phyloP scores from a whole-genome alignment of 306 rosid genomes.

The Rubus idaeus region DNA sequence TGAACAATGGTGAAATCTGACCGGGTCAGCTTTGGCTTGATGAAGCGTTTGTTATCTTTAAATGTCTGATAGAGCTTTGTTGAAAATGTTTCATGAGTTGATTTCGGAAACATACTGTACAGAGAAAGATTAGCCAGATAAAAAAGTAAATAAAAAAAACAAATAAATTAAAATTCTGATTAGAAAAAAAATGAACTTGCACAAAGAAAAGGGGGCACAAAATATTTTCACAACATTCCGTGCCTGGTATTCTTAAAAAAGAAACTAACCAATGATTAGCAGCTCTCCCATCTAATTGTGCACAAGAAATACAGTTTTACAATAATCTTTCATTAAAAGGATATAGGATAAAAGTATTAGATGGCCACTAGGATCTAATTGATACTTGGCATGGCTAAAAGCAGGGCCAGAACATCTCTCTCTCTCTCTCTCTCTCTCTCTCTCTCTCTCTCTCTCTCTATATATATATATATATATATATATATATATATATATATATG shows the following conservation, averaged over 20 bases:
- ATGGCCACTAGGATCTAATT: neutral
- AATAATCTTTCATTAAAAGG: neutral
- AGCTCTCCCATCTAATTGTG: neutral
- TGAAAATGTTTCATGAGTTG: slow-evolving; percentile 87
- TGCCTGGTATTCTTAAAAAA: neutral
- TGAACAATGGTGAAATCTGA: slow-evolving; percentile 81
- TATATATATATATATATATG: too few relatives aligned
- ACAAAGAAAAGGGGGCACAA: neutral
- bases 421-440: too few relatives aligned
- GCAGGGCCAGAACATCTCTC: too few relatives aligned
- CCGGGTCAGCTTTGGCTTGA: slow-evolving; percentile 87
- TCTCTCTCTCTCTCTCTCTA: too few relatives aligned
- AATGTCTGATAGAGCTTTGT: slow-evolving; percentile 86
- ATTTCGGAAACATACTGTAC: slow-evolving; percentile 89
- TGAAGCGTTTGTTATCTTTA: slow-evolving; percentile 82
- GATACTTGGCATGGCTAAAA: neutral
- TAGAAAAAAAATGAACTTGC: slow-evolving; percentile 7
- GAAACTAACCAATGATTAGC: neutral
- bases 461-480: too few relatives aligned
- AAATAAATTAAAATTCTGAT: neutral
- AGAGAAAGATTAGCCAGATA: slow-evolving; percentile 23
- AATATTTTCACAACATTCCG: neutral
- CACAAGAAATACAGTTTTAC: neutral
- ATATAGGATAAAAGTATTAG: neutral
- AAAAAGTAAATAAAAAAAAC: neutral